Evolutionary conservation across 2,329 filamentous ascomycete species (phyloP), one percentile per base, ranked within the genome.

Genomic region (Balansia obtecta): DNA sequence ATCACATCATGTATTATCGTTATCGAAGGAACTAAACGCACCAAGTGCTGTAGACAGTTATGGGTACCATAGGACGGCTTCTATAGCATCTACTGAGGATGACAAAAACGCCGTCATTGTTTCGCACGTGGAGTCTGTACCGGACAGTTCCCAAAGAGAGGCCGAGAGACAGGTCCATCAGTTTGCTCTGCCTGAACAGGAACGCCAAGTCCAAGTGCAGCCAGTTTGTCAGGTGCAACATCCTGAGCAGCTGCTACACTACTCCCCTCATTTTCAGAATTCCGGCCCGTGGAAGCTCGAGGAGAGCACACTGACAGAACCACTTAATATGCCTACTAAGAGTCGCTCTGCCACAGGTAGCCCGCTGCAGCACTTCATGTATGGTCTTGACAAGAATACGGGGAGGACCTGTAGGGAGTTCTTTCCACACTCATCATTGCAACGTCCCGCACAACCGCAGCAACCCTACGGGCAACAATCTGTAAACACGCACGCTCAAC

Each of bases 231-330:
- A 40, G 22, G 16, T 13, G 20, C 43, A 34, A 16, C 1, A 27
- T 30, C 7, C n/a, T 39, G 43, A 34, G 20, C 44, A 20, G 10
- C 40, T 42, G 48, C 13, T 48, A 32, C 72, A 70, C 40, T 66
- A 70, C 10, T 61, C 71, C 8, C 68, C 70, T 34, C 66, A 58
- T 30, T 63, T 73, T 3, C 68, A 69, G 27, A 70, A 68, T 1
- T 62, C 65, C n/a, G 71, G 70, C 0, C 66, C 67, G 16, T 80
- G 77, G 76, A 75, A 72, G 46, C 61, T 76, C 6, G 70, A 79
- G 54, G 75, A 79, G 61, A 80, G 77, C 10, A 69, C 75, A 52
- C 64, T 80, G 37, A 63, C 70, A 1, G 70, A 76, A 54, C 77
- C 77, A 27, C 65, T 79, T 16, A 63, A 68, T 48, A 22, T 22